Evolutionary conservation across 768 basidiomycete genomes (phyloP), one percentile per base, ranked within the genome.

Genomic region (Naganishia friedmannii): DNA sequence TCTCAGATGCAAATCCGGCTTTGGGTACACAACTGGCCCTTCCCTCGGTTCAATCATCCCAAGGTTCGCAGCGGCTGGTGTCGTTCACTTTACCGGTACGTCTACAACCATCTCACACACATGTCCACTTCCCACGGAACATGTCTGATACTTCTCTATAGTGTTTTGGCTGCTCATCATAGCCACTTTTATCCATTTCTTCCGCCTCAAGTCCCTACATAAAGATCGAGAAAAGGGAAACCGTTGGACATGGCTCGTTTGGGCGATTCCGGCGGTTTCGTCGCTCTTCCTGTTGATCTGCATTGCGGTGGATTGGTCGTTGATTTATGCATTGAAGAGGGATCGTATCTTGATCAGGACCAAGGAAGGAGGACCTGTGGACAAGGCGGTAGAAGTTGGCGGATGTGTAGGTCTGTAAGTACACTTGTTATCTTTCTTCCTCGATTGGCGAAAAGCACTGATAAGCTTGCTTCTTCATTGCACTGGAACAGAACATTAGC

Each of bases 81-180:
- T 63, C 42, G 28, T 46, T 17, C 60, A 63, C 42, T 42, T 63
- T 17, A 19, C 46, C 60, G 42, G 60, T 63, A 42, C 37, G 60
- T 45, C 13, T 12, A n/a, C 2, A 5, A 42, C 42, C 42, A 17
- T 13, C 42, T 42, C 9, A 37, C 42, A 45, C 1, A 10, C n/a
- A 2, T 2, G 34, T 13, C 46, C 1, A n/a, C 15, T 7, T 10
- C 7, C 42, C 19, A 15, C 39, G 2, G 37, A 12, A 13, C 13
- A 1, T 1, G 23, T 29, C 23, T 51, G 21, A 51, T n/a, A 29
- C 0, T 26, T 13, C 23, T 42, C 5, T 28, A 15, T 37, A 63
- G 60, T 42, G 26, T 63, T 42, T 23, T 23, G 37, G 7, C 21
- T 42, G 37, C 19, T 63, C n/a, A 13, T 63, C 15, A 13, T 63